Conservation (phyloP, 306 rosid species). For the Quercus alba region DNA sequence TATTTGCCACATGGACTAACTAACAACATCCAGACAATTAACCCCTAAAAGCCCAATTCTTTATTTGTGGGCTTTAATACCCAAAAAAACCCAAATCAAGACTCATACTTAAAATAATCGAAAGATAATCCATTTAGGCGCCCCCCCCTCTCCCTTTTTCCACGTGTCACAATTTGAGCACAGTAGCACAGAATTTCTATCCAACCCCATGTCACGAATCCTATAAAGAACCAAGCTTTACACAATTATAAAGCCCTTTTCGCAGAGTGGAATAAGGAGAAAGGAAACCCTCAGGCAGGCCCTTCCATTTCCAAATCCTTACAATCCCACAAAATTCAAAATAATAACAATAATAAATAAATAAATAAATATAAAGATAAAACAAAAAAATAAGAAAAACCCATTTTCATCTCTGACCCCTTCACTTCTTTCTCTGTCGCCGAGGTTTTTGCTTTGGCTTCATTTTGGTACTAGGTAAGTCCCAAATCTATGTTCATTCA, state of each 20-base stretch:
- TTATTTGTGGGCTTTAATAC: too few species aligned
- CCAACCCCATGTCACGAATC: background rate
- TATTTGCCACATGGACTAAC: too few species aligned
- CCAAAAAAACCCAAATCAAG: constrained; percentile 8
- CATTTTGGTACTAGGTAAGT: constrained; percentile 19
- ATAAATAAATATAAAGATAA: background rate
- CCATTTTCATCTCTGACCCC: background rate
- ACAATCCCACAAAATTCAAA: background rate
- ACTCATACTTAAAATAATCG: background rate
- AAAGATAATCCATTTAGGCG: background rate
- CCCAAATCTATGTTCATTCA: background rate
- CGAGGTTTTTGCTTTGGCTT: background rate
- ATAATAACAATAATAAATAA: background rate
- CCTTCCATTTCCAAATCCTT: constrained; percentile 2
- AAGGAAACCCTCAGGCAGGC: constrained; percentile 12
- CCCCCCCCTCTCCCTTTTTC: background rate
- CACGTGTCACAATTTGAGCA: constrained; percentile 7
- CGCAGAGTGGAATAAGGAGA: background rate
- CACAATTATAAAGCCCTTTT: constrained; percentile 7
- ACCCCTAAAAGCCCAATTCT: too few species aligned
- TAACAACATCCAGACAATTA: too few species aligned
- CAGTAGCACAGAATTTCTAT: background rate
- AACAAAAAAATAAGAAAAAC: too few species aligned
- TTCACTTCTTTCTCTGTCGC: background rate
- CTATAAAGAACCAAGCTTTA: background rate